These are phyloP conservation scores for Scedosporium apiospermum DNA, from an alignment of 2,329 filamentous ascomycete genomes.

Conservation along the genomic window DNA sequence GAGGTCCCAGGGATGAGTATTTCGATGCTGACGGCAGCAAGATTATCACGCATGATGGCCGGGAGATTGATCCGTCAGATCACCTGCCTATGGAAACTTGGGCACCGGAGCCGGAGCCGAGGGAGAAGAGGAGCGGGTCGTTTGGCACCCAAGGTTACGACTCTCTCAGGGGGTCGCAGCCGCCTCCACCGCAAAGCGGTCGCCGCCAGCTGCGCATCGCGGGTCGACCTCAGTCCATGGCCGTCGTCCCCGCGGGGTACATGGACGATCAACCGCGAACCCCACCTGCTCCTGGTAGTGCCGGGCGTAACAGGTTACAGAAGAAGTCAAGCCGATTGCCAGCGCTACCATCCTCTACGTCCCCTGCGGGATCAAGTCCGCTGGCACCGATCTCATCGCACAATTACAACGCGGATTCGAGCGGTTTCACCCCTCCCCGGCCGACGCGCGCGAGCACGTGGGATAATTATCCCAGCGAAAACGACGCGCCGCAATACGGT, in stretches of 20 bases:
- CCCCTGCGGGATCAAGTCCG: constrained; percentile 33
- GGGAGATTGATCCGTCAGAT: constrained; percentile 71
- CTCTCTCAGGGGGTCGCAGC: constrained; percentile 42
- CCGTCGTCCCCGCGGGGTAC: constrained; percentile 20
- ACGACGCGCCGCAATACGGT: constrained; percentile 32
- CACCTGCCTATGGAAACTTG: constrained; percentile 68
- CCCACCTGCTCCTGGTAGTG: constrained; percentile 20
- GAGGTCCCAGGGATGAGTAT: constrained; percentile 31
- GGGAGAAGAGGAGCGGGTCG: constrained; percentile 17
- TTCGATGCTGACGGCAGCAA: constrained; percentile 41
- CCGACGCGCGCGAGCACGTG: constrained; percentile 39
- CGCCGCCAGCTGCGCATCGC: constrained; percentile 42
- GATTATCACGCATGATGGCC: constrained; percentile 66
- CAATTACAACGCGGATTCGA: constrained; percentile 35
- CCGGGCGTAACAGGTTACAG: constrained; percentile 51
- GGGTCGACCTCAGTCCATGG: constrained; percentile 39
- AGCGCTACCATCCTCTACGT: constrained; percentile 26
- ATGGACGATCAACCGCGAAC: constrained; percentile 20
- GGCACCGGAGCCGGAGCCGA: constrained; percentile 64
- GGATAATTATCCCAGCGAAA: constrained; percentile 41
- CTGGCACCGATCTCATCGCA: constrained; percentile 43
- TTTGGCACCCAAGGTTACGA: constrained; percentile 29
- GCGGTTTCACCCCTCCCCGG: constrained; percentile 29
- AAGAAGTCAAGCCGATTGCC: constrained; percentile 47
- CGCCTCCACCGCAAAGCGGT: constrained; percentile 38